A percentile compares a stretch with the other conserved stretches of the same genome.
Evolutionary conservation across 1,284 basidiomycete species (phyloP).

Genomic region (Rhodotorula sp.): DNA sequence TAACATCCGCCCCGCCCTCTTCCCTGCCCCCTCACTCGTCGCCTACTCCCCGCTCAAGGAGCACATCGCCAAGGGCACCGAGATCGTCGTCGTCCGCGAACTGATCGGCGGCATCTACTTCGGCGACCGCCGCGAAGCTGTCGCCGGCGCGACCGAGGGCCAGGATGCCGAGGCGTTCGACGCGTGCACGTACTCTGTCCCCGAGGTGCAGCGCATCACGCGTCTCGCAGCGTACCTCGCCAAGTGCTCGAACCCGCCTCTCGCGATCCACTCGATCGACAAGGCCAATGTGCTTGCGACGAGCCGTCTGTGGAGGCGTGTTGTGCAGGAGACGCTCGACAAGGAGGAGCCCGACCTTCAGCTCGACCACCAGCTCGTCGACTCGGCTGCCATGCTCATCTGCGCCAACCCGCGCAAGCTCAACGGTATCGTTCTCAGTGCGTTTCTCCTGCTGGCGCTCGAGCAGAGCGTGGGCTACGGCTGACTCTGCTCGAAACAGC

Average conservation of each 20-base stretch:
- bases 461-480: too few species aligned
- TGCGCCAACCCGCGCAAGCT: constrained; percentile 88
- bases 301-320: constrained; percentile 90
- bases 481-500: constrained; percentile 49
- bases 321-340: constrained; percentile 77
- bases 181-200: constrained; percentile 86
- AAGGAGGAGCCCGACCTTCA: constrained; percentile 83
- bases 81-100: constrained; percentile 94
- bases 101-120: constrained; percentile 75
- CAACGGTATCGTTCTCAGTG: constrained; percentile 85
- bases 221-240: constrained; percentile 94
- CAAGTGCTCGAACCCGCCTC: constrained; percentile 75
- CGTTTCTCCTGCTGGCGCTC: constrained; percentile 10
- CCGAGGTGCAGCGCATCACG: constrained; percentile 92
- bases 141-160: constrained; percentile 52
- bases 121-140: constrained; percentile 84
- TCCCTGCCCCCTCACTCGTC: constrained; percentile 87
- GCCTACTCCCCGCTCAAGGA: constrained; percentile 90
- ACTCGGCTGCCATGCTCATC: constrained; percentile 96
- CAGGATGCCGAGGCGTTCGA: constrained; percentile 60
- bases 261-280: constrained; percentile 90
- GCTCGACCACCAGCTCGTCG: constrained; percentile 84
- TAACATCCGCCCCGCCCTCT: constrained; percentile 95
- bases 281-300: constrained; percentile 98
- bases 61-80: constrained; percentile 72